These are phyloP conservation scores for Xylaria curta DNA, from an alignment of 495 filamentous ascomycete species.

Conservation along the genomic window DNA sequence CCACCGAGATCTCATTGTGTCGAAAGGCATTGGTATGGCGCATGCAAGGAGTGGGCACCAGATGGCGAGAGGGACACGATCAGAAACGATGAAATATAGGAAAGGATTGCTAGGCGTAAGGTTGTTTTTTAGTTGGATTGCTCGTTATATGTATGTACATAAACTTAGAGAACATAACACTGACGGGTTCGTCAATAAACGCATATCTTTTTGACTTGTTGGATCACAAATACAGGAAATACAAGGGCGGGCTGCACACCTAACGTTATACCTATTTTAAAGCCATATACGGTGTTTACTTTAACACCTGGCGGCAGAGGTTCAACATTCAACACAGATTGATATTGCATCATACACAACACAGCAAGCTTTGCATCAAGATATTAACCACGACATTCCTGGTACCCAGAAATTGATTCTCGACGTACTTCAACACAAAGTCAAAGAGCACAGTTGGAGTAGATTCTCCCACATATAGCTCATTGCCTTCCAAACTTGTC, in stretches of 20 bases:
- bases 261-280: not conserved
- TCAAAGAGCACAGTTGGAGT: too few species aligned
- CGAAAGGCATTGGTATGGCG: slow-evolving; percentile 49
- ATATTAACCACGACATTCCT: too few species aligned
- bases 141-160: slow-evolving; percentile 18
- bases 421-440: too few species aligned
- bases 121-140: slow-evolving; percentile 18
- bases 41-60: slow-evolving; percentile 49
- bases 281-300: not conserved
- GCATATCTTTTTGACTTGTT: not conserved
- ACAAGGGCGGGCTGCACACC: not conserved
- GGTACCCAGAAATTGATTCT: too few species aligned
- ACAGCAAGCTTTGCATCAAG: too few species aligned
- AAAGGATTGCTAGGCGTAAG: not conserved
- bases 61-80: slow-evolving; percentile 2
- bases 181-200: not conserved
- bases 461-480: too few species aligned
- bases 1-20: slow-evolving; percentile 43
- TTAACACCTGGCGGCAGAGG: too few species aligned
- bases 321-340: too few species aligned
- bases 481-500: too few species aligned
- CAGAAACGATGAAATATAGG: slow-evolving; percentile 37
- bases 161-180: slow-evolving; percentile 12
- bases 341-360: too few species aligned
- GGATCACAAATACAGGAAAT: not conserved